Percentiles rank a stretch among this genome's conserved stretches.
Evolutionary conservation across 2,329 filamentous ascomycete species (phyloP).

Genomic region (Sarocladiaceae sp.): DNA sequence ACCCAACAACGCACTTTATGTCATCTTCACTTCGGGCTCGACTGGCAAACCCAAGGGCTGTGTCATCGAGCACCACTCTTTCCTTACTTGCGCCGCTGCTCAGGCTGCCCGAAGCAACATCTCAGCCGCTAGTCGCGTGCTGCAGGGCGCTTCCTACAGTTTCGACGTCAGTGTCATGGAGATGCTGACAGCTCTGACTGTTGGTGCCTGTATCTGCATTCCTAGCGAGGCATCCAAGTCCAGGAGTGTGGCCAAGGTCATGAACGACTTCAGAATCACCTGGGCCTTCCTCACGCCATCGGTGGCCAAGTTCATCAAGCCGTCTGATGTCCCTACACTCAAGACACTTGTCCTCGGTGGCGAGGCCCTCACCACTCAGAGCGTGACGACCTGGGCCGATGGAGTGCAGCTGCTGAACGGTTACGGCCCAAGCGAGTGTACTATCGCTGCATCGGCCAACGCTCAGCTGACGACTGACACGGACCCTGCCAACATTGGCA

Average conservation of each 20-base stretch:
- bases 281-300: slow-evolving; percentile 13
- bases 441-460: background rate
- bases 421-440: slow-evolving; percentile 6
- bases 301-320: slow-evolving; percentile 15
- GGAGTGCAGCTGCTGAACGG: background rate
- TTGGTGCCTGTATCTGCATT: slow-evolving; percentile 14
- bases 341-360: slow-evolving; percentile 18
- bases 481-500: too few species aligned
- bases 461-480: too few species aligned
- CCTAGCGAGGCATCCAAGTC: slow-evolving; percentile 14
- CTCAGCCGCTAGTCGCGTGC: too few species aligned
- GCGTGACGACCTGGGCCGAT: too few species aligned
- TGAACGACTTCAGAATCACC: slow-evolving; percentile 13
- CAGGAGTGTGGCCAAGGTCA: slow-evolving; percentile 11
- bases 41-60: too few species aligned
- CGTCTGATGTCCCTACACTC: slow-evolving; percentile 14
- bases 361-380: slow-evolving; percentile 20
- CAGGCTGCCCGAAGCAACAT: too few species aligned
- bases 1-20: too few species aligned
- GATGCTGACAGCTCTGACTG: slow-evolving; percentile 10
- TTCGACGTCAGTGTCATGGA: slow-evolving; percentile 15
- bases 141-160: too few species aligned
- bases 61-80: too few species aligned
- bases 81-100: too few species aligned
- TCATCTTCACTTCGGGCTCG: slow-evolving; percentile 10